Conservation (phyloP, 768 basidiomycete species). For the Mycena polygramma region DNA sequence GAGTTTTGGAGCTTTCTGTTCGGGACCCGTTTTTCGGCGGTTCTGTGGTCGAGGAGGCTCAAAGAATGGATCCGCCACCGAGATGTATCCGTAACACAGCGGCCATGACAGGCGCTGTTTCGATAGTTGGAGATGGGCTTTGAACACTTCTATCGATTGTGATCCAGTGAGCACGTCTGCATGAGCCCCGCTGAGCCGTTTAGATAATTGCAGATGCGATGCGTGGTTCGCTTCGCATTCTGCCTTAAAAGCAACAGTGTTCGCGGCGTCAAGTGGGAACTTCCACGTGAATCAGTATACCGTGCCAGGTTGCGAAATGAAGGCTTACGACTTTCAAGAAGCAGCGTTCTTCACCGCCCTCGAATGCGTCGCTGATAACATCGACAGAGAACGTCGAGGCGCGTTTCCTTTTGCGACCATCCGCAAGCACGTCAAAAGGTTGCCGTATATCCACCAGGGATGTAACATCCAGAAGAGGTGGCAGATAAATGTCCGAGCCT, state of each 20-base stretch:
- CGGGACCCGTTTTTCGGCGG: background rate
- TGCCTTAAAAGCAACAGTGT: too few relatives aligned
- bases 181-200: background rate
- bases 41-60: conserved; percentile 12
- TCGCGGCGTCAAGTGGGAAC: too few relatives aligned
- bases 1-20: background rate
- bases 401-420: conserved; percentile 21
- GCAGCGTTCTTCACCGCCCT: conserved; percentile 5
- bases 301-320: too few relatives aligned
- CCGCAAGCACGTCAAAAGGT: conserved; percentile 3
- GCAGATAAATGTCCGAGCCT: background rate
- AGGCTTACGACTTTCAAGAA: conserved; percentile 13
- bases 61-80: conserved; percentile 19
- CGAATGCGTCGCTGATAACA: conserved; percentile 23
- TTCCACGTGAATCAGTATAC: too few relatives aligned
- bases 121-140: conserved; percentile 15
- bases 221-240: conserved; percentile 25
- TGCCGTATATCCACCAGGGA: background rate
- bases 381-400: conserved; percentile 25
- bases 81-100: conserved; percentile 26
- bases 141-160: conserved; percentile 4
- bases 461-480: conserved; percentile 14
- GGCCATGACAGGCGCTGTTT: conserved; percentile 6
- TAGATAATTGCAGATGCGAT: background rate
- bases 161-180: background rate